Evolutionary conservation across 1,284 basidiomycete genomes (phyloP).

Genomic region (Ceratobasidium sp.): DNA sequence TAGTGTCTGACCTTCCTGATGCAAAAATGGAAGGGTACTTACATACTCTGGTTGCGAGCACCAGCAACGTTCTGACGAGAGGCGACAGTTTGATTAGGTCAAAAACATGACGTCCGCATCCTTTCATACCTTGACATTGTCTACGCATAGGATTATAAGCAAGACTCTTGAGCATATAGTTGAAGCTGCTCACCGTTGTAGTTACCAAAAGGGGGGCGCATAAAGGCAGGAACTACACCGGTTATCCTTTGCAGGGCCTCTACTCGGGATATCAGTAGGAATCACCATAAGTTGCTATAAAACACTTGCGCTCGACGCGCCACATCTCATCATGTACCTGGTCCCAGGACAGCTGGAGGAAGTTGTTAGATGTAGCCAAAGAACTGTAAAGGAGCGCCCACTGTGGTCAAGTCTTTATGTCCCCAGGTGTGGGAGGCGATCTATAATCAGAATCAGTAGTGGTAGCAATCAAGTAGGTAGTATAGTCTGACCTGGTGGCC

Average conservation of each 20-base stretch:
- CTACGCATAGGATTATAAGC: neutral
- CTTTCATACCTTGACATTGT: slow-evolving; percentile 13
- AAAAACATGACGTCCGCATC: neutral
- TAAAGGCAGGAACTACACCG: slow-evolving; percentile 46
- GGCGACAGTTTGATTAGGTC: too few relatives aligned
- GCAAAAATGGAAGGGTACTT: neutral
- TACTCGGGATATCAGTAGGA: slow-evolving; percentile 16
- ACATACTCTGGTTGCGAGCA: slow-evolving; percentile 36
- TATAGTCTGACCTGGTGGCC: slow-evolving; percentile 42
- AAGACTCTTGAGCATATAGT: neutral
- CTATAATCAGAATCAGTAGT: slow-evolving; percentile 1
- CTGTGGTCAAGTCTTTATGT: slow-evolving; percentile 23
- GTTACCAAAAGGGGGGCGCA: slow-evolving; percentile 50
- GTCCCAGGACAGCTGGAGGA: slow-evolving; percentile 43
- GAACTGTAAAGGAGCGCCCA: neutral
- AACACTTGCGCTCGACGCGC: slow-evolving; percentile 29
- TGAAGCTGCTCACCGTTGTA: slow-evolving; percentile 46
- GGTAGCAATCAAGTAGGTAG: slow-evolving; percentile 2
- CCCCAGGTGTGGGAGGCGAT: slow-evolving; percentile 45
- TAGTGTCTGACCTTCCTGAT: neutral
- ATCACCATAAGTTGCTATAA: neutral
- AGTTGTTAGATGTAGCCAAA: neutral
- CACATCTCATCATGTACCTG: slow-evolving; percentile 47
- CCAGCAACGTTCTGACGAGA: slow-evolving; percentile 29
- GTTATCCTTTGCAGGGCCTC: slow-evolving; percentile 46